Evolutionary conservation across 2,329 filamentous ascomycete genomes (phyloP).

Genomic region (Alternaria ventricosa): DNA sequence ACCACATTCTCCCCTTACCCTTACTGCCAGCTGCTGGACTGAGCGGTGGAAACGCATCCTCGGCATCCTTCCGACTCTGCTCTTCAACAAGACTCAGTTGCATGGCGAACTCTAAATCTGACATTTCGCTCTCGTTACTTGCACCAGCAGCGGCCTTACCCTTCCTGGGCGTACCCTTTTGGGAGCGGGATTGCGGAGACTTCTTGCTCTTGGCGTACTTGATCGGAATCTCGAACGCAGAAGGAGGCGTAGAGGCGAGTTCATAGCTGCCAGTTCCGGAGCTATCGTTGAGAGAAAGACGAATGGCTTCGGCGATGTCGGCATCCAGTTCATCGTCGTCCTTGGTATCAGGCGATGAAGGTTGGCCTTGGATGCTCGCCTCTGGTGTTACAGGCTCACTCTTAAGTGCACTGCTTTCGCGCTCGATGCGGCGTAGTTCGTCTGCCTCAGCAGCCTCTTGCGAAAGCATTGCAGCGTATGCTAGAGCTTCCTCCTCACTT

Average conservation of each 20-base stretch:
- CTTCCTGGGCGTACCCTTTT: conserved; percentile 35
- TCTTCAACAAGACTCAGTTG: conserved; percentile 68
- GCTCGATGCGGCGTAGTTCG: conserved; percentile 55
- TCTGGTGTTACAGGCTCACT: conserved; percentile 49
- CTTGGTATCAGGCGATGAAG: conserved; percentile 39
- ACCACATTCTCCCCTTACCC: conserved; percentile 40
- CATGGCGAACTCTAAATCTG: conserved; percentile 67
- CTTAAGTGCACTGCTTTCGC: conserved; percentile 47
- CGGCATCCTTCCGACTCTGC: conserved; percentile 53
- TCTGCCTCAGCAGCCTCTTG: conserved; percentile 63
- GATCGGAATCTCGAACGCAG: conserved; percentile 54
- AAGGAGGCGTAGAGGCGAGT: conserved; percentile 12
- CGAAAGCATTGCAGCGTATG: conserved; percentile 68
- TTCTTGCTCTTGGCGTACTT: conserved; percentile 52
- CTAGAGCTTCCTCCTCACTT: conserved; percentile 67
- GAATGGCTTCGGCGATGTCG: conserved; percentile 69
- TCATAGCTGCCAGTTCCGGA: conserved; percentile 19
- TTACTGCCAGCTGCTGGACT: conserved; percentile 31
- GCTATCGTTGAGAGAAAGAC: conserved; percentile 54
- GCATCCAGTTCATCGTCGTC: conserved; percentile 60
- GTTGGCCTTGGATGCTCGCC: conserved; percentile 34
- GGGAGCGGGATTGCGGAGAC: conserved; percentile 27
- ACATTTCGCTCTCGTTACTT: conserved; percentile 54
- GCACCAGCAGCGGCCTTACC: conserved; percentile 41
- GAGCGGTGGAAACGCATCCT: conserved; percentile 38